These are phyloP conservation scores for Arctium minus DNA, from an alignment of 129 eudicot species.

Conservation along the genomic window DNA sequence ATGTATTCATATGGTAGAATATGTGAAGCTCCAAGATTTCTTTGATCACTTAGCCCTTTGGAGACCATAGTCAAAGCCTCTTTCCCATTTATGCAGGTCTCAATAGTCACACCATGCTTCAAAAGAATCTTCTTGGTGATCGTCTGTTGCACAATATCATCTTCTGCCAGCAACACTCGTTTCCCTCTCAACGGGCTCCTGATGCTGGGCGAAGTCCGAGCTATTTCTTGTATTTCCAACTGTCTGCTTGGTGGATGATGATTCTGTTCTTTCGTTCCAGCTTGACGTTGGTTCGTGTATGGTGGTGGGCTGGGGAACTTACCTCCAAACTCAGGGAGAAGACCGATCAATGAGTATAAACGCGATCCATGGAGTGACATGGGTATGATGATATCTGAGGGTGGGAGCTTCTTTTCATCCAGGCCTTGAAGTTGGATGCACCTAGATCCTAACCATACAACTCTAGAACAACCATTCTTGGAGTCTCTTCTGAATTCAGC, in stretches of 20 bases:
- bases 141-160: conserved; percentile 21
- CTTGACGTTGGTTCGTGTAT: neutral
- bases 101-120: conserved; percentile 26
- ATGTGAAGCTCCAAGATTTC: conserved; percentile 15
- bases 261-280: neutral
- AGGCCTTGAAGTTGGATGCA: conserved; percentile 39
- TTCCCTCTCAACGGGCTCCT: conserved; percentile 38
- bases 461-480: conserved; percentile 2
- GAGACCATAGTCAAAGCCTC: conserved; percentile 35
- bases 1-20: conserved; percentile 45
- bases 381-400: conserved; percentile 42
- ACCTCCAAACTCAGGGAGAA: conserved; percentile 57
- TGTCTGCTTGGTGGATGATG: neutral
- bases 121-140: conserved; percentile 23
- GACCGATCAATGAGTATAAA: conserved; percentile 30
- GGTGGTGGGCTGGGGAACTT: neutral
- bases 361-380: conserved; percentile 75
- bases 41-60: conserved; percentile 32
- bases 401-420: conserved; percentile 50
- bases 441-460: conserved; percentile 58
- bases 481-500: conserved; percentile 58
- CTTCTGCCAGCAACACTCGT: conserved; percentile 42
- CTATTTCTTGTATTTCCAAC: conserved; percentile 16
- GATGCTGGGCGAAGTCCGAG: neutral
- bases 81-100: conserved; percentile 35